Conservation (phyloP, 345 rosid genomes). For the Gossypium raimondii region DNA sequence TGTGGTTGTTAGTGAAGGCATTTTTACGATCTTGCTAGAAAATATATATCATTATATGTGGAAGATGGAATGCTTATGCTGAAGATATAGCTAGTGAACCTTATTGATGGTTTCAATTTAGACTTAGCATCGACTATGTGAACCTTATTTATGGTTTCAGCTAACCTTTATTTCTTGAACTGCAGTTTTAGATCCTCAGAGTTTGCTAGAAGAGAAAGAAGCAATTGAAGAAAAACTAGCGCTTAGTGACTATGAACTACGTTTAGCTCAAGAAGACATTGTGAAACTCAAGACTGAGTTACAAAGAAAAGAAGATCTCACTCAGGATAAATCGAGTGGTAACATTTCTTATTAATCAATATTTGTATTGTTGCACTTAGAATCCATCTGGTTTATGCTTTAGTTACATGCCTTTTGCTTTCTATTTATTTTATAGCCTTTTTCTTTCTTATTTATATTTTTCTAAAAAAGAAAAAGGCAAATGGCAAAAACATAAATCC, state of each 20-base stretch:
- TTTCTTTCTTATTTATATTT: not conserved
- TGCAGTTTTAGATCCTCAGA: conserved; percentile 93
- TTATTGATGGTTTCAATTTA: conserved; percentile 3
- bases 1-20: not conserved
- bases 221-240: conserved; percentile 75
- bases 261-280: conserved; percentile 88
- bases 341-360: conserved; percentile 17
- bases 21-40: not conserved
- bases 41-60: not conserved
- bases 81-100: conserved; percentile 4
- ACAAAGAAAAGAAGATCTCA: conserved; percentile 54
- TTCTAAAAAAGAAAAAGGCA: not conserved
- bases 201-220: conserved; percentile 84
- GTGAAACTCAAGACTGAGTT: conserved; percentile 64
- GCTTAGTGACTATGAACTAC: conserved; percentile 77
- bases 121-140: conserved; percentile 5
- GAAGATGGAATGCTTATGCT: not conserved
- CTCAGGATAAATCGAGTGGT: conserved; percentile 48
- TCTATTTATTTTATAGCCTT: not conserved
- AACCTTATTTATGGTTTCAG: conserved; percentile 15
- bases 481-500: not conserved
- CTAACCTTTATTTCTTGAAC: conserved; percentile 16
- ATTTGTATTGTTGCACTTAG: not conserved
- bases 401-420: not conserved
- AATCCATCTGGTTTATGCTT: not conserved